Conservation (phyloP, 371 early-diverging fungal genomes). For the Mucor plumbeus region DNA sequence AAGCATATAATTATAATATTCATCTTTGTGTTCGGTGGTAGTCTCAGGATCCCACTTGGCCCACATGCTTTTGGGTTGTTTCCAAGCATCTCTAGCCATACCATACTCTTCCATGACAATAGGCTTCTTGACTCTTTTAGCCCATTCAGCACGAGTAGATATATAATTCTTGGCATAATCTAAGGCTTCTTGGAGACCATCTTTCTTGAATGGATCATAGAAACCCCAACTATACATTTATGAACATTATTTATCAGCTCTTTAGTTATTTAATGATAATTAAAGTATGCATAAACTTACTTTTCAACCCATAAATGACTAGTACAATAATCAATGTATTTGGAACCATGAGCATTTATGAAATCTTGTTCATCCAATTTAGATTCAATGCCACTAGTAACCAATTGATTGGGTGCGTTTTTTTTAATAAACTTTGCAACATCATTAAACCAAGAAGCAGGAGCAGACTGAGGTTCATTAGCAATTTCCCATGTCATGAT, state of each 20-base stretch:
- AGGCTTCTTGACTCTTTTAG: not conserved
- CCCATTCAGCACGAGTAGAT: not conserved
- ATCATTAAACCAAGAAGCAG: not conserved
- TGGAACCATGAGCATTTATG: not conserved
- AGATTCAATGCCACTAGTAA: not conserved
- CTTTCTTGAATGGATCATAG: not conserved
- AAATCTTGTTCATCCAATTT: slow-evolving; percentile 1
- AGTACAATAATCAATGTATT: not conserved
- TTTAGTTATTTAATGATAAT: not conserved
- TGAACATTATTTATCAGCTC: not conserved
- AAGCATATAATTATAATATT: not conserved
- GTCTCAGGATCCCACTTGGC: not conserved
- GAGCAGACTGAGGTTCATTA: slow-evolving; percentile 1
- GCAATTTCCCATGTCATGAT: not conserved
- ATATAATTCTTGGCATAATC: not conserved
- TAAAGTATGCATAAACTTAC: not conserved
- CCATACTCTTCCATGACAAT: not conserved
- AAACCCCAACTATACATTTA: not conserved
- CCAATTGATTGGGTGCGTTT: not conserved
- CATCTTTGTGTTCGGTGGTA: not conserved
- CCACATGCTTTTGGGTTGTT: not conserved
- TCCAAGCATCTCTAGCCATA: not conserved
- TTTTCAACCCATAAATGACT: not conserved
- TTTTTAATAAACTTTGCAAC: not conserved
- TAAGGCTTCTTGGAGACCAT: not conserved